Percentiles rank a stretch among this genome's conserved stretches.
Evolutionary conservation across 306 rosid species (phyloP).

Genomic region (Acacia acuminata): DNA sequence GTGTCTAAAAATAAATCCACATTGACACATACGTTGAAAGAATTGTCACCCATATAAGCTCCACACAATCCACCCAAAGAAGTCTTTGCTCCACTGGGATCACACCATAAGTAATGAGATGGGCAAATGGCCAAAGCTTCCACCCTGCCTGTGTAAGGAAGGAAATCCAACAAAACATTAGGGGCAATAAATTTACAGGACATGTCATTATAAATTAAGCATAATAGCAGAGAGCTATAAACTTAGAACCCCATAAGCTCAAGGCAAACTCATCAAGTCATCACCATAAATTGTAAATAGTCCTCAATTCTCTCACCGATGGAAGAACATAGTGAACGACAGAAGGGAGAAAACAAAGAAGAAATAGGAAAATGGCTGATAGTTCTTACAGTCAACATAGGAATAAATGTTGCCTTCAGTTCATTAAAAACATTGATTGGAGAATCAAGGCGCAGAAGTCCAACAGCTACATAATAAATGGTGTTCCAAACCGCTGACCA

Average conservation of each 20-base stretch:
- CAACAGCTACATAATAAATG: constrained; percentile 75
- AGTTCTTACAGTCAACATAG: constrained; percentile 80
- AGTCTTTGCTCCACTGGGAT: constrained; percentile 94
- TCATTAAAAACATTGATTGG: constrained; percentile 73
- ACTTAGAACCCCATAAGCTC: neutral
- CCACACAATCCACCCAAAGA: constrained; percentile 93
- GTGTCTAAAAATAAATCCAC: constrained; percentile 25
- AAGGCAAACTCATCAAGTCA: neutral
- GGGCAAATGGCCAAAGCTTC: constrained; percentile 99
- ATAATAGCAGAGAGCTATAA: neutral
- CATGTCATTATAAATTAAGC: neutral
- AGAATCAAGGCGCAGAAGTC: constrained; percentile 76
- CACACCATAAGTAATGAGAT: constrained; percentile 90
- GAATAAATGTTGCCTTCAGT: constrained; percentile 78
- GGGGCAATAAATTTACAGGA: constrained; percentile 27
- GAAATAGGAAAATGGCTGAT: constrained; percentile 29
- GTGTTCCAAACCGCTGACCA: constrained; percentile 99
- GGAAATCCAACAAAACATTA: constrained; percentile 25
- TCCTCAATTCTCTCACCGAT: neutral
- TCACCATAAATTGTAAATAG: neutral
- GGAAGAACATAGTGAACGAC: neutral
- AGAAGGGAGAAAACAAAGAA: constrained; percentile 5
- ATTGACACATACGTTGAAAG: constrained; percentile 80
- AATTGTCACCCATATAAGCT: constrained; percentile 95
- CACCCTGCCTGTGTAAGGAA: constrained; percentile 80